Base-by-base conservation (phyloP, 2,329 filamentous ascomycete genomes). In the Epicoccum nigrum region DNA sequence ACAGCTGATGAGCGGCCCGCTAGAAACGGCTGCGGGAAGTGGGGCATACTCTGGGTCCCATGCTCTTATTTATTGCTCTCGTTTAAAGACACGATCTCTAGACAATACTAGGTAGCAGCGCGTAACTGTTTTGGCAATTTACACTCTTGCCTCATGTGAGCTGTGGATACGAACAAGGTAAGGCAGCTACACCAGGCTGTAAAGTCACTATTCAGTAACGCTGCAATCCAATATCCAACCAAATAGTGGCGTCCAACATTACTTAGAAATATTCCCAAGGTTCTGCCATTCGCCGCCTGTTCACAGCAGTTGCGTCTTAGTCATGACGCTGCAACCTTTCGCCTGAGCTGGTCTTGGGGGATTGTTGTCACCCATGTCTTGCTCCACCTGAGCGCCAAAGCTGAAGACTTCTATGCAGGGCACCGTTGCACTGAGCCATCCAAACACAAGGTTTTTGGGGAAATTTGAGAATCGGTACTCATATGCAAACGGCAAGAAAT, bases 11-110 rank as follows among this genome's bases (percentile, higher is more conserved):
- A 28, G 28, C 43, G 32, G 43, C 38, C 43, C 23, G 6, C 6
- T 52, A 52, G 49, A 33, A 37, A 41, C 47, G 47, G 47, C 35
- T 25, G 35, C 49, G 49, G 49, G 42, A 52, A 46, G 49, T 52
- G 49, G 49, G 43, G 38, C 34, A 9, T 25, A 20, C 4, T 12
- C 13, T 13, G 15, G 7, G 30, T 31, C 30, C n/a, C n/a, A 9
- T 6, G 15, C 30, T 13, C 13, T 6, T 7, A 31, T n/a, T 13
- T 25, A 25, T 25, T 25, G 23, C 23, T 9, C 23, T 25, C 23
- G 23, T 9, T 25, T 25, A 9, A 7, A 9, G 9, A 25, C 23
- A 25, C 23, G 23, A 25, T 25, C 23, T 25, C 23, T 25, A 9
- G 30, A 31, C n/a, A n/a, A n/a, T n/a, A n/a, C n/a, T n/a, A n/a